A percentile compares a stretch with the other conserved stretches of the same genome.
Conservation (phyloP, 768 basidiomycete species). For the Dendrothele bispora region DNA sequence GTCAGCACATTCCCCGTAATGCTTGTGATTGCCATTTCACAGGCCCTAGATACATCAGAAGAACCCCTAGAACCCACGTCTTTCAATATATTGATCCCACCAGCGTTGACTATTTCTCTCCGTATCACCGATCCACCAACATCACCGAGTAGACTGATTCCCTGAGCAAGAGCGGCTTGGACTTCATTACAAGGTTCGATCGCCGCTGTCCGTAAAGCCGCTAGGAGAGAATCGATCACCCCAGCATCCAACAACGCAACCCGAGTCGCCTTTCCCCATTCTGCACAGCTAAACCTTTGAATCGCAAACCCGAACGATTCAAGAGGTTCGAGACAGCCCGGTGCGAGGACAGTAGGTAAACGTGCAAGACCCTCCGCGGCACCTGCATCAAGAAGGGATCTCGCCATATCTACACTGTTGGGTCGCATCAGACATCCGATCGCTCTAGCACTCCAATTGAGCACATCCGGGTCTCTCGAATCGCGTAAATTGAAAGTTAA, state of each 20-base stretch:
- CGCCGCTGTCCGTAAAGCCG: slow-evolving; percentile 22
- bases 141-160: slow-evolving; percentile 23
- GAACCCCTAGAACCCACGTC: slow-evolving; percentile 11
- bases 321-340: slow-evolving; percentile 23
- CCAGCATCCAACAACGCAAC: slow-evolving; percentile 26
- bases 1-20: slow-evolving; percentile 26
- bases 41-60: slow-evolving; percentile 23
- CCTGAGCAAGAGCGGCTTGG: slow-evolving; percentile 24
- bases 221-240: slow-evolving; percentile 24
- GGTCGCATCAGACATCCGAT: slow-evolving; percentile 27
- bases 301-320: slow-evolving; percentile 25
- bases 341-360: slow-evolving; percentile 21
- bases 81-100: slow-evolving; percentile 24
- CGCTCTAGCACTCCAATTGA: slow-evolving; percentile 21
- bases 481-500: slow-evolving; percentile 16
- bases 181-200: slow-evolving; percentile 21
- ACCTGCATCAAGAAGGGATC: slow-evolving; percentile 21
- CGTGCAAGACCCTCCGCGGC: slow-evolving; percentile 23
- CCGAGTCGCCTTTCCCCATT: slow-evolving; percentile 23
- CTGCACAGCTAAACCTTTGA: slow-evolving; percentile 24
- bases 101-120: slow-evolving; percentile 28
- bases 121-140: slow-evolving; percentile 24
- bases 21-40: slow-evolving; percentile 22
- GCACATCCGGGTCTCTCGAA: slow-evolving; percentile 17
- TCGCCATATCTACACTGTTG: slow-evolving; percentile 24